Evolutionary conservation across 257 asterid species (phyloP), one percentile per base, ranked within the genome.

Genomic region (Penstemon davidsonii): DNA sequence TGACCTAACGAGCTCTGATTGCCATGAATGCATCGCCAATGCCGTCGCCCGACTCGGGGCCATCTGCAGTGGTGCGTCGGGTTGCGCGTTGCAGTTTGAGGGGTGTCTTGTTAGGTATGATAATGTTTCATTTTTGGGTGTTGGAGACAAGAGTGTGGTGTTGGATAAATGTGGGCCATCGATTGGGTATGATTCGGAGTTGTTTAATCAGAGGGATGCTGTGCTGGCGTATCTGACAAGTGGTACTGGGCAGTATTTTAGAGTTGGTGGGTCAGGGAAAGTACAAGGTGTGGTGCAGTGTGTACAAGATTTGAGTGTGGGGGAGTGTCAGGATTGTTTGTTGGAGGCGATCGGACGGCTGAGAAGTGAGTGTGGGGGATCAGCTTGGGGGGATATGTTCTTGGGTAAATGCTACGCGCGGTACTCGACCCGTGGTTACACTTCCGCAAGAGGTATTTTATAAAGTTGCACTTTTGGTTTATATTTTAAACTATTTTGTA

Each of bases 341-440:
- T 44, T 88, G 47, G 96, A 83, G 49, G 97, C 97, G 11, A 83
- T 83, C 79, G 79, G 77, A 79, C 92, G 93, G 81, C 57, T 93
- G 75, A 83, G 50, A 61, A 74, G 57, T 37, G 84, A 80, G 84
- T 93, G 99, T 72, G 95, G 86, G 33, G 65, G 85, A 33, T 73
- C 96, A 0, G 46, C 87, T 0, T 87, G 88, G 89, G 99, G 96
- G 47, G 95, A 93, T 46, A 79, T 88, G 96, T 93, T 84, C 78
- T 61, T 85, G 67, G 88, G 74, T 0, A 93, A 93, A 69, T 93
- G 99, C 90, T 90, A 93, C 79, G 97, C 95, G 80, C 82, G 97
- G 45, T 90, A 68, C 68, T 79, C 96, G 71, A 95, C 79, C 86
- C 80, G 83, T 80, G 97, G 90, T 7, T 81, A 68, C 71, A 13